phyloP scores from a whole-genome alignment of 2,329 filamentous ascomycete genomes.

The Whalleya microplaca region DNA sequence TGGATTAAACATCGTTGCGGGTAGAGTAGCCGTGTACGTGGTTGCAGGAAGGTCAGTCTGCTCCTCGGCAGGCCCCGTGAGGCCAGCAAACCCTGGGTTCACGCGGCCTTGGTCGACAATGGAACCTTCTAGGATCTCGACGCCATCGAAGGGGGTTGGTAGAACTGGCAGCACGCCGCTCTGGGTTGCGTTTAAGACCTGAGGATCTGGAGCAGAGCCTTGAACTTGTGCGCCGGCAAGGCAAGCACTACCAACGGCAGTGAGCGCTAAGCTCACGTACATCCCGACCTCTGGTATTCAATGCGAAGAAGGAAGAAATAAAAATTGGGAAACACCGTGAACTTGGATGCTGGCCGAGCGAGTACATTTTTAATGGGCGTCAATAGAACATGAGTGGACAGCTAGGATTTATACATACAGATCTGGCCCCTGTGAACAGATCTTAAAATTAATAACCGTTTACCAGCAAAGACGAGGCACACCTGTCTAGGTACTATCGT shows the following conservation, averaged over 20 bases:
- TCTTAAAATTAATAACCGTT: not conserved
- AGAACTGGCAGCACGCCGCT: not conserved
- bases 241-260: no score
- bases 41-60: not conserved
- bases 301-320: no score
- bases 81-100: not conserved
- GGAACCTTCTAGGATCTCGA: not conserved
- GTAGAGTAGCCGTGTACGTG: not conserved
- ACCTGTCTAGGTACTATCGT: not conserved
- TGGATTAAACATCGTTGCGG: not conserved
- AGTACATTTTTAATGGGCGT: not conserved
- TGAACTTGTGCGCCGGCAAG: no score
- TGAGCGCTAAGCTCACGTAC: no score
- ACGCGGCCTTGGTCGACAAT: not conserved
- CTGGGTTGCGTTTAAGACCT: no score
- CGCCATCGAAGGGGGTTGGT: not conserved
- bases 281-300: no score
- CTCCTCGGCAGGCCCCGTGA: not conserved
- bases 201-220: no score
- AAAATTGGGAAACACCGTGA: no score
- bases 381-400: not conserved
- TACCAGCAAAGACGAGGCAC: not conserved
- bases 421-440: not conserved
- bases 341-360: no score
- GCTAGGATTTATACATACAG: not conserved